Base-by-base conservation (phyloP, 345 rosid species). In the Geranium brycei region DNA sequence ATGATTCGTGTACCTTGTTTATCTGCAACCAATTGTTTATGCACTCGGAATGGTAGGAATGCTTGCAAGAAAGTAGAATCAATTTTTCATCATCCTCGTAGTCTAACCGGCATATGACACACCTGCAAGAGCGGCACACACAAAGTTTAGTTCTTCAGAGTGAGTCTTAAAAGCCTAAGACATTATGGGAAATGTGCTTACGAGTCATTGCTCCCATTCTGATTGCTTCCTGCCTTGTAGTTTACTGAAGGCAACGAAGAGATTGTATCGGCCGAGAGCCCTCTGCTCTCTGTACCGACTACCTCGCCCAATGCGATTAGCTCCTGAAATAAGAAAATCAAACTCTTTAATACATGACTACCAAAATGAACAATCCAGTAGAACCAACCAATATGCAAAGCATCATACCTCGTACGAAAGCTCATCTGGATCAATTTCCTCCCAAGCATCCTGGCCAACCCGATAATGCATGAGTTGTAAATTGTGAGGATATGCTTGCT, bases 31-130 rank as follows among this genome's bases (percentile, higher is more conserved):
- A 95, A 73, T 88, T 79, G 66, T 85, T 85, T 74, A 95, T 81
- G 84, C 99, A 95, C 62, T 85, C 99, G 11, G 89, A 75, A 72
- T 95, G 99, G 74, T 95, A 95, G 0, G 95, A 80, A 73, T 95
- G 99, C 63, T 85, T 87, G 88, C 99, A 95, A 57, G 95, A 78
- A 71, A 95, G 99, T 60, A 83, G 56, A 13, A 88, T 88, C 74
- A 95, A 68, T 62, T 82, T 80, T 69, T 95, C 99, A 41, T 73
- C 90, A 72, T 87, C 90, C 76, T 95, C 41, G 10, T 35, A 35
- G 10, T 35, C 41, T 35, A 35, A 35, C 41, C 41, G 41, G 41
- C 41, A 35, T 4, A 35, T 35, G 7, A 35, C 41, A 35, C 41
- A 35, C 41, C 41, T 35, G 41, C 41, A 7, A 35, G 2, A 35